Evolutionary conservation across 805 yeast genomes (phyloP), one percentile per base, ranked within the genome.

Genomic region (Saccharomyces jurei): DNA sequence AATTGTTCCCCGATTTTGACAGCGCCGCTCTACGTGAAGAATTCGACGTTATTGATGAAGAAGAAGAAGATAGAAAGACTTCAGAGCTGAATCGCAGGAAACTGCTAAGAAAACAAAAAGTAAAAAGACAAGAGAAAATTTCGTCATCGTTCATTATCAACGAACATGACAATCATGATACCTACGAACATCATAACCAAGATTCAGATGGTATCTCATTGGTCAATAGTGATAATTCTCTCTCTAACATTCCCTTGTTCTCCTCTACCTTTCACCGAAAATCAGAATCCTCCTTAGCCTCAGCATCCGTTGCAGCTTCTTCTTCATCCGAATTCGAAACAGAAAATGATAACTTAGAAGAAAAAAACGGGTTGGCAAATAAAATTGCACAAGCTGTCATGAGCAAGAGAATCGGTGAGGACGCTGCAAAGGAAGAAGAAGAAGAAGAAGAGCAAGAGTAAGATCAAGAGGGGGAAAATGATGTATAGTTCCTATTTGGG

Each of bases 1-100:
- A 84, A 64, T 70, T 94, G 53, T 91, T 83, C 77, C 92, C 96
- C 4, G 97, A 91, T 71, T 87, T 91, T 66, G 85, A 85, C 52
- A 69, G 66, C 48, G 67, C 71, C 46, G 64, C 65, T n/a, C 57
- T 63, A 29, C 55, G 58, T 25, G 63, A 64, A 25, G 61, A 60
- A 25, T 52, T 54, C 17, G 61, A 58, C 29, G 29, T 49, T 27
- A 55, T 59, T 32, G 53, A 51, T 22, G 75, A 71, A 53, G 61
- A 59, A 4, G 63, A 66, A 29, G 75, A 72, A 49, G 75, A 72
- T 48, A 55, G 63, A 52, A 71, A 68, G 59, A 72, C 75, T 2
- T 63, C 64, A 27, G 75, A 70, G 49, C 57, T 73, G 53, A 73
- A 67, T 60, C 66, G 71, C 55, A 70, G 74, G 63, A 70, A 74